These are phyloP conservation scores for Cryptococcus deneoformans DNA, from an alignment of 1,284 basidiomycete genomes.

Conservation along the genomic window DNA sequence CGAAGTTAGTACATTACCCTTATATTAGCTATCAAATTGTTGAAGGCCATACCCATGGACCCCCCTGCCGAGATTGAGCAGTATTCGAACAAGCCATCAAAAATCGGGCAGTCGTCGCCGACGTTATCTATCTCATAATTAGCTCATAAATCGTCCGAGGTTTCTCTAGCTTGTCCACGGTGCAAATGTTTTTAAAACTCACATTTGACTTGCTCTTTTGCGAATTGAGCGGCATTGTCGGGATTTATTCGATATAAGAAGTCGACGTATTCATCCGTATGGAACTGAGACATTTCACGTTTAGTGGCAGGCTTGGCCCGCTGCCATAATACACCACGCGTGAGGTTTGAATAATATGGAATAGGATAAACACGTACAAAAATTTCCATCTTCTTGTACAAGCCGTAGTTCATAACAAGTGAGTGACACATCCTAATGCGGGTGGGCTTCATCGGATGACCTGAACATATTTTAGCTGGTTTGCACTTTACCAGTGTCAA, in stretches of 20 bases:
- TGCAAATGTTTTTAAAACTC: slow-evolving; percentile 26
- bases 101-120: slow-evolving; percentile 96
- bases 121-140: slow-evolving; percentile 62
- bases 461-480: slow-evolving; percentile 7
- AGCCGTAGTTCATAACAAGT: slow-evolving; percentile 98
- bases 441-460: slow-evolving; percentile 81
- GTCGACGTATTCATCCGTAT: slow-evolving; percentile 91
- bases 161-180: neutral
- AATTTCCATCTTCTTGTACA: slow-evolving; percentile 97
- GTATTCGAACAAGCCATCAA: slow-evolving; percentile 97
- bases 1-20: neutral
- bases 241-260: slow-evolving; percentile 81
- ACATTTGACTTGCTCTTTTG: slow-evolving; percentile 98
- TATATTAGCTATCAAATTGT: too few species aligned
- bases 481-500: neutral
- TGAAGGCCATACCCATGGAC: slow-evolving; percentile 76
- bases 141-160: neutral
- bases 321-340: slow-evolving; percentile 51
- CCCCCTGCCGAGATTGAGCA: slow-evolving; percentile 99
- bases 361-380: slow-evolving; percentile 58
- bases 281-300: slow-evolving; percentile 95
- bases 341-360: neutral
- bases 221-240: slow-evolving; percentile 78
- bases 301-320: slow-evolving; percentile 99
- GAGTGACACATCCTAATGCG: slow-evolving; percentile 99